Conservation (phyloP, 306 rosid genomes). For the Alnus rubra region DNA sequence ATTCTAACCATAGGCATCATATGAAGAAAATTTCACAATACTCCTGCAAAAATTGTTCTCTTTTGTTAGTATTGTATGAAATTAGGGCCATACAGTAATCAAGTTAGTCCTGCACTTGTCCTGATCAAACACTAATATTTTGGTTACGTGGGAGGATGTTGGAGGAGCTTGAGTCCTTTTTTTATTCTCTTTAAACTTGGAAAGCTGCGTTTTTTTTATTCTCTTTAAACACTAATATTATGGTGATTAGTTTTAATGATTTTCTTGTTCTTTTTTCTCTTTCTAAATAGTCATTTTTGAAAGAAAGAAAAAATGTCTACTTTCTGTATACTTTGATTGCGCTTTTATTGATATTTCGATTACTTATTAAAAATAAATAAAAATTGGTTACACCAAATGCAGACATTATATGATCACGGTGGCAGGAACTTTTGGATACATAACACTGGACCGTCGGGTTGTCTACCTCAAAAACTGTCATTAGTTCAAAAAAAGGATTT, state of each 20-base stretch:
- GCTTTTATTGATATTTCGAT: no score
- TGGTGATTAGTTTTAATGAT: no score
- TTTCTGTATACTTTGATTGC: no score
- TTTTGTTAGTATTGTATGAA: neutral
- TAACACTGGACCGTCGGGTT: conserved; percentile 92
- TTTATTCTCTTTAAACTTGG: no score
- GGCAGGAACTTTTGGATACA: conserved; percentile 96
- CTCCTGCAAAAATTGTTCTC: neutral
- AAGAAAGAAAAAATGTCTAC: no score
- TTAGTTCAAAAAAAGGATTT: conserved; percentile 45
- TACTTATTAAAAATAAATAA: no score
- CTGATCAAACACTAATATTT: neutral
- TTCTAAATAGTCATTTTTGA: no score
- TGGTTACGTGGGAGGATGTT: neutral
- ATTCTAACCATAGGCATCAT: neutral
- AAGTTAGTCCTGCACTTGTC: neutral
- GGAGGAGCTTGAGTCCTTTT: no score
- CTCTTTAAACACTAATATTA: no score
- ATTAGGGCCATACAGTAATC: no score
- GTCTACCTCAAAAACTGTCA: conserved; percentile 80
- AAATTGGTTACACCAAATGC: conserved; percentile 7
- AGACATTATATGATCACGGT: conserved; percentile 71
- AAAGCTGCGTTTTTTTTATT: no score
- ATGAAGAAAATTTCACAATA: conserved; percentile 3
- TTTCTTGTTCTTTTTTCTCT: no score